A percentile compares a stretch with the other conserved stretches of the same genome.
Conservation (phyloP, 495 filamentous ascomycete genomes). For the Neurospora tetraspora region DNA sequence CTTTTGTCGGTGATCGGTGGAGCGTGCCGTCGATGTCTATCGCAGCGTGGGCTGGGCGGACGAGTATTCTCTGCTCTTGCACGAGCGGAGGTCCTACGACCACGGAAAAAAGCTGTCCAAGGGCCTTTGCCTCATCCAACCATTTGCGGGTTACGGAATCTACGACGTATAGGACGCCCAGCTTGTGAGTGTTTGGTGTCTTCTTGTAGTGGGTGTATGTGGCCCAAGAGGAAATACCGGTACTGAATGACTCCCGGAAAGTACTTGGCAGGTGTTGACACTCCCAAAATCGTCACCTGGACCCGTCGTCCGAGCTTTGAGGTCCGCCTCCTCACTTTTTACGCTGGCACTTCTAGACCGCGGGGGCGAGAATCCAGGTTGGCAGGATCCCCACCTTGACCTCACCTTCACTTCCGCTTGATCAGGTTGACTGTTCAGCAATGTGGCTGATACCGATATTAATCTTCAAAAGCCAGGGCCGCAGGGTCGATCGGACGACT, state of each 20-base stretch:
- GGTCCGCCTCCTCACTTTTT: not conserved
- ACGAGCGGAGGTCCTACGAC: too few species aligned
- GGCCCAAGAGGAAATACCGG: not conserved
- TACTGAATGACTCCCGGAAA: not conserved
- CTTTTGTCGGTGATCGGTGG: too few species aligned
- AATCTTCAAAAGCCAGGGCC: not conserved
- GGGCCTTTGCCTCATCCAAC: constrained; percentile 85
- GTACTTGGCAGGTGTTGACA: not conserved
- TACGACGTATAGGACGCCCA: constrained; percentile 99
- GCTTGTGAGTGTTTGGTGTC: constrained; percentile 86
- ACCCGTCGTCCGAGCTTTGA: not conserved
- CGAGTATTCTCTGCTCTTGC: constrained; percentile 34
- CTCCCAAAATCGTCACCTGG: not conserved
- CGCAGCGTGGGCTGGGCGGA: too few species aligned
- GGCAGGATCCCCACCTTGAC: not conserved
- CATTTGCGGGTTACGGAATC: constrained; percentile 98
- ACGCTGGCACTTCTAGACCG: not conserved
- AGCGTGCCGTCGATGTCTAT: too few species aligned
- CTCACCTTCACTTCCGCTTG: not conserved
- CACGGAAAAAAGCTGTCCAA: constrained; percentile 45
- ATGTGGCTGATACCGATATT: not conserved
- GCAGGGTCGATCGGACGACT: constrained; percentile 7
- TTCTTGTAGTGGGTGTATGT: constrained; percentile 90
- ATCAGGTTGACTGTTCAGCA: not conserved
- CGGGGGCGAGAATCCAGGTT: not conserved